Base-by-base conservation (phyloP, 2,329 filamentous ascomycete species). In the Exutisphaerella laricina region DNA sequence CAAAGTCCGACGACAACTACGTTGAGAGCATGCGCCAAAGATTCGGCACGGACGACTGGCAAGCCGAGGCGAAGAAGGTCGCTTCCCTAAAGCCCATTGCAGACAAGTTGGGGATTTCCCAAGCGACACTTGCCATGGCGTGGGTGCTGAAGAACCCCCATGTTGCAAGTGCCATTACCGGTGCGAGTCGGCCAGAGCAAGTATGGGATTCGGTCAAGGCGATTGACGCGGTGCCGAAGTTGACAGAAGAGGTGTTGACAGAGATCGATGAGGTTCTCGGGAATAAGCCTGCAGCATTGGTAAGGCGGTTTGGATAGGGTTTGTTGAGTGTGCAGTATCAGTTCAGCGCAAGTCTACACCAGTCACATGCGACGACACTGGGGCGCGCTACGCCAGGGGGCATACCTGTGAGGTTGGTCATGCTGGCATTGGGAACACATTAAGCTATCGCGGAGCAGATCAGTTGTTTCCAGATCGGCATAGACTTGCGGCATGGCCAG, bases 121-220 rank as follows among this genome's bases (percentile, higher is more conserved):
- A 33, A 18, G 30, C 30, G 6, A 33, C 30, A 12, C 13, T 33
- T 9, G 13, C 14, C 3, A 33, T 33, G 30, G 30, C 30, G 4
- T 33, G 30, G 30, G 30, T 33, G 3, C 13, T 33, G 30, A 33
- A 33, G 30, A 33, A 33, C 14, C 30, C 30, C 16, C 30, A 33
- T 18, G 30, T 33, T 8, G 30, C 30, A 18, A 18, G 16, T 33
- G 30, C 30, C n/a, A 33, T 33, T n/a, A 33, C 30, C n/a, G 30
- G 30, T 8, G 30, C 30, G 6, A 33, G 30, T 33, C 30, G 30
- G 30, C 30, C 30, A 18, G 4, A 33, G 30, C 30, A 33, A 18
- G 30, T 33, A 18, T 33, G 30, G 30, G 30, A 33, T 33, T 33
- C 30, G 30, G 20, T 33, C 30, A 33, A 18, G 14, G 30, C 30